Evolutionary conservation across 179 eudicot species (phyloP), one percentile per base, ranked within the genome.

Genomic region (Patellifolia procumbens): DNA sequence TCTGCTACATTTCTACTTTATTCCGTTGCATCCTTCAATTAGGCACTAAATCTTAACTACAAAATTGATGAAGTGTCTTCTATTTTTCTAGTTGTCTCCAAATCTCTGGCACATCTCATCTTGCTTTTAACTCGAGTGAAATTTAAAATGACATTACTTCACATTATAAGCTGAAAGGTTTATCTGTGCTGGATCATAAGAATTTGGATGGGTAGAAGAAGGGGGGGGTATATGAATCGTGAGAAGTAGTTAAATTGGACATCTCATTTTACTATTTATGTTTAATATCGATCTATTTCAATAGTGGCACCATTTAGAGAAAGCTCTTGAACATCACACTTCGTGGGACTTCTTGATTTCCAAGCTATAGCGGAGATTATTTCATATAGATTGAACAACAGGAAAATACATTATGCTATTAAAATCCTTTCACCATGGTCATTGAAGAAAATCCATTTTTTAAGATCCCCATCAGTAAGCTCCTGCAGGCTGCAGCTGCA

Each of bases 1-100:
- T 17, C 37, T 81, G 56, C 5, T 60, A 34, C 1, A 78, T 66
- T 62, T 15, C 35, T 58, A 26, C 17, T 61, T 64, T 63, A 13
- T 34, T 22, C 15, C 46, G 8, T 24, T 31, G 34, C 28, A 22
- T 46, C 51, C 46, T 45, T n/a, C 15, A 11, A 22, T 53, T 53
- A 53, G 60, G 60, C 59, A 53, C n/a, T 53, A 53, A n/a, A n/a
- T 22, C 1, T 48, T 48, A 1, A 48, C 3, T 11, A 20, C 6
- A n/a, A 19, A 53, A 53, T 53, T 7, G 10, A 53, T 53, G 59
- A n/a, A 20, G 4, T 2, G 1, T n/a, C 2, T 53, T 22, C 59
- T 22, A 53, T 53, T 53, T 26, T 0, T 7, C 59, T 53, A 53
- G 29, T 53, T 53, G 28, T 22, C 24, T 53, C 29, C 7, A 53